Evolutionary conservation across 1,139 yeast genomes (phyloP), one percentile per base, ranked within the genome.

Genomic region (Protomyces macrosporus): DNA sequence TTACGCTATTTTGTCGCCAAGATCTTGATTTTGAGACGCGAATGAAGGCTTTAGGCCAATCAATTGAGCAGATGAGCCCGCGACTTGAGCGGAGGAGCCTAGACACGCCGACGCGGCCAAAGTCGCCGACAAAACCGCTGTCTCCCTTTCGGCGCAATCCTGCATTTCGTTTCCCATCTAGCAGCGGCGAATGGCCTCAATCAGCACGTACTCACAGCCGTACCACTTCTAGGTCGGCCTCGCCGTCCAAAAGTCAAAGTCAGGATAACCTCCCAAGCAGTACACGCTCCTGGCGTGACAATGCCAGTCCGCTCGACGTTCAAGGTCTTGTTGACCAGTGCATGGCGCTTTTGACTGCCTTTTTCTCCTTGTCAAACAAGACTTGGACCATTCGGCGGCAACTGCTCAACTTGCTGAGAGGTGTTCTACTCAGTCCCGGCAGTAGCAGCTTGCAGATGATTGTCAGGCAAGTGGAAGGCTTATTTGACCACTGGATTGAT

Each of bases 331-430:
- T 58, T 7, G 42, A 55, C 14, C 56, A 58, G 42, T 58, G 56
- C 10, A 52, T 58, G 62, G 62, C 53, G 39, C 56, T 58, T 4
- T 45, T 58, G 30, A 51, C 51, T 10, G 40, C 62, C 10, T 51
- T 58, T 12, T 58, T 39, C 42, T 45, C 62, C 6, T 14, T 58
- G 16, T 52, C 56, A 3, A 34, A 50, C 10, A 45, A 52, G 14
- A 58, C 62, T 6, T 58, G 62, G 62, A 58, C 56, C 4, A 58
- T 58, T 23, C 62, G 62, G 33, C 53, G 53, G 36, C 62, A 58
- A 23, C 56, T 58, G 5, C 36, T 58, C 34, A 58, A 52, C 14
- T 35, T 58, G 34, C 52, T 58, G 16, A 45, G 56, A 5, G 53
- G 53, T 23, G 52, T 58, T 7, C 33, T 58, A 6, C 62, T 58